Evolutionary conservation across 345 rosid species (phyloP).

Genomic region (Alliaria petiolata): DNA sequence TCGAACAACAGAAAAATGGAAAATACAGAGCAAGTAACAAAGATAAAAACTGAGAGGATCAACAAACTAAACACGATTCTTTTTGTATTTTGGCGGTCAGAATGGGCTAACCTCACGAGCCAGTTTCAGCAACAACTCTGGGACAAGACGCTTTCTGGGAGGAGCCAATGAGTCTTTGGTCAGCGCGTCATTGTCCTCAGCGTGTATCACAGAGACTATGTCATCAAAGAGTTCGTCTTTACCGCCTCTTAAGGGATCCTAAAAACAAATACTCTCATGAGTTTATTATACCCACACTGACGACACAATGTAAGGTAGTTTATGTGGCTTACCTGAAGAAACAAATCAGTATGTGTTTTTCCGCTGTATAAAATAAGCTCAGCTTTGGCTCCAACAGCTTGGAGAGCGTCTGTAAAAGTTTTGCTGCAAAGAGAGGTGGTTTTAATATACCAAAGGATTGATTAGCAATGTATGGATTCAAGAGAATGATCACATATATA

Average conservation of each 20-base stretch:
- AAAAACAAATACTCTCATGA: neutral
- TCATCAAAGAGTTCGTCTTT: constrained; percentile 76
- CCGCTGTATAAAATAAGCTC: constrained; percentile 64
- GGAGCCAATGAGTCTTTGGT: constrained; percentile 64
- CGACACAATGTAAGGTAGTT: neutral
- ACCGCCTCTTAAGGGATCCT: constrained; percentile 99
- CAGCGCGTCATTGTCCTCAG: constrained; percentile 57
- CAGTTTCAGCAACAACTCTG: constrained; percentile 62
- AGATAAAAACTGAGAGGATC: neutral
- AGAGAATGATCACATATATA: constrained; percentile 22
- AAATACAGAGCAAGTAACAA: neutral
- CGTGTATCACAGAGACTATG: constrained; percentile 65
- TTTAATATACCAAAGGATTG: neutral
- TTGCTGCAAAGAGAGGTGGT: constrained; percentile 43
- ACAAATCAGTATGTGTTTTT: constrained; percentile 89
- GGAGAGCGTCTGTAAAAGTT: constrained; percentile 59
- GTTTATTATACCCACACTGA: neutral
- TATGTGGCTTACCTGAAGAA: constrained; percentile 67
- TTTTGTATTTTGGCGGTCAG: constrained; percentile 32
- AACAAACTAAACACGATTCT: constrained; percentile 17
- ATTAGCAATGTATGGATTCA: neutral
- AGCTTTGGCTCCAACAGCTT: constrained; percentile 56
- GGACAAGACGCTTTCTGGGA: constrained; percentile 80
- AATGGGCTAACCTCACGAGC: constrained; percentile 86
- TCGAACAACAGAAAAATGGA: neutral